phyloP scores from a whole-genome alignment of 2,329 filamentous ascomycete genomes.

The Chalaropsis ovoidea region DNA sequence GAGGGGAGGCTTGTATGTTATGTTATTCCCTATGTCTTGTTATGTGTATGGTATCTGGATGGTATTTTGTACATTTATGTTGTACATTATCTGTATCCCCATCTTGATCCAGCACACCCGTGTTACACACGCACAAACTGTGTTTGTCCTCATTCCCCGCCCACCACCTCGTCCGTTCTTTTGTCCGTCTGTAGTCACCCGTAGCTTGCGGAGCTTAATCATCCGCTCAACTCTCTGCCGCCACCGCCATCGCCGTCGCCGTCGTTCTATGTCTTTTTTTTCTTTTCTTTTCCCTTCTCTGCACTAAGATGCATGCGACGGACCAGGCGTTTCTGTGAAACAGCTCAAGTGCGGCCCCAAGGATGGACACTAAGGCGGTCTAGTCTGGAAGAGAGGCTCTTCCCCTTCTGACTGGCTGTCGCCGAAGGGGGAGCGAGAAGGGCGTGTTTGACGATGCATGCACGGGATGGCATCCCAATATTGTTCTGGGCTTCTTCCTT shows the following conservation, averaged over 20 bases:
- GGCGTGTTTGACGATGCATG: background rate
- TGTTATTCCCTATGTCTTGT: too few species aligned
- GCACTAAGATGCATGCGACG: background rate
- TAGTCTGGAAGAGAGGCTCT: background rate
- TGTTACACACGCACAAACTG: background rate
- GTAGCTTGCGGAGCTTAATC: background rate
- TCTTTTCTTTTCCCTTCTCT: background rate
- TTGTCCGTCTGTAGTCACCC: background rate
- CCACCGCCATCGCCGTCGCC: background rate
- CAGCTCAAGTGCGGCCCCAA: conserved; percentile 3
- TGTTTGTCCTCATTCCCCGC: background rate
- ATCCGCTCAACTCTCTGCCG: background rate
- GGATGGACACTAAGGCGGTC: background rate
- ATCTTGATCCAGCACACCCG: background rate
- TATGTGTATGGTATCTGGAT: too few species aligned
- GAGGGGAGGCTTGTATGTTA: background rate
- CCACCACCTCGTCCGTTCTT: background rate
- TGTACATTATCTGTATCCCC: background rate
- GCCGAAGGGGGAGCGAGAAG: background rate
- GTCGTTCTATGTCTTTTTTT: background rate
- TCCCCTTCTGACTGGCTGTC: background rate
- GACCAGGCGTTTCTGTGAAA: background rate
- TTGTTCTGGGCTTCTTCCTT: background rate
- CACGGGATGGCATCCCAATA: background rate
- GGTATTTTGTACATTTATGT: too few species aligned